A percentile compares a stretch with the other conserved stretches of the same genome.
Conservation (phyloP, 2,329 filamentous ascomycete genomes). For the Alternaria panax region DNA sequence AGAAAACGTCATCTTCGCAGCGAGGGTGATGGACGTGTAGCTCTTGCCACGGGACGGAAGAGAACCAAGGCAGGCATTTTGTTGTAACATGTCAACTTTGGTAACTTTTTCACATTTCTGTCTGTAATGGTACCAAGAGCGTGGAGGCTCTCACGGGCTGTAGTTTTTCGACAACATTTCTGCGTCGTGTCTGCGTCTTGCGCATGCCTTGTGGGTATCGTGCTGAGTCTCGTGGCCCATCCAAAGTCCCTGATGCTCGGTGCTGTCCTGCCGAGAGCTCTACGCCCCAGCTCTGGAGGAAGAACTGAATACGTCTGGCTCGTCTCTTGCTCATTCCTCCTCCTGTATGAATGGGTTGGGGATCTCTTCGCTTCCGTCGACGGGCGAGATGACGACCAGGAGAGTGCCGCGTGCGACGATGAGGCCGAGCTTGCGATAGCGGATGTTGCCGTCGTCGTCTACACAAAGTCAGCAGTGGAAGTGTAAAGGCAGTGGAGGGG, state of each 20-base stretch:
- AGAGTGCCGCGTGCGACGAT: slow-evolving; percentile 90
- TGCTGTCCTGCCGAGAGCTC: background rate
- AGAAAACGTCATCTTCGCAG: background rate
- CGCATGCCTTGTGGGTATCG: slow-evolving; percentile 12
- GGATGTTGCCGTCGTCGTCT: slow-evolving; percentile 95
- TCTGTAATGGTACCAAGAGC: background rate
- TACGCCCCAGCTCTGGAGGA: background rate
- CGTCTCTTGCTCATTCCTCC: slow-evolving; percentile 53
- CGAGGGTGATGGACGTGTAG: background rate
- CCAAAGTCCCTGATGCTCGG: background rate
- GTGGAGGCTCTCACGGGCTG: background rate
- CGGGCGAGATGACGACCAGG: slow-evolving; percentile 88
- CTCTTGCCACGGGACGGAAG: background rate
- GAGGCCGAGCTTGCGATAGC: slow-evolving; percentile 79
- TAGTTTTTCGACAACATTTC: accelerated
- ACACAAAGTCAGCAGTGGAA: slow-evolving; percentile 9
- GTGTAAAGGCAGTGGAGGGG: background rate
- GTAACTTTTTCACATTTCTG: background rate
- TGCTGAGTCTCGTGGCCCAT: background rate
- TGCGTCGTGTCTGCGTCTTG: background rate
- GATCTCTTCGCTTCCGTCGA: slow-evolving; percentile 95
- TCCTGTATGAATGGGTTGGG: slow-evolving; percentile 87
- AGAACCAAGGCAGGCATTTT: background rate
- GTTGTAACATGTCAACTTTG: background rate
- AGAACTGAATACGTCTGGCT: background rate